phyloP scores from a whole-genome alignment of 345 rosid species.

The Dipteronia sinensis region DNA sequence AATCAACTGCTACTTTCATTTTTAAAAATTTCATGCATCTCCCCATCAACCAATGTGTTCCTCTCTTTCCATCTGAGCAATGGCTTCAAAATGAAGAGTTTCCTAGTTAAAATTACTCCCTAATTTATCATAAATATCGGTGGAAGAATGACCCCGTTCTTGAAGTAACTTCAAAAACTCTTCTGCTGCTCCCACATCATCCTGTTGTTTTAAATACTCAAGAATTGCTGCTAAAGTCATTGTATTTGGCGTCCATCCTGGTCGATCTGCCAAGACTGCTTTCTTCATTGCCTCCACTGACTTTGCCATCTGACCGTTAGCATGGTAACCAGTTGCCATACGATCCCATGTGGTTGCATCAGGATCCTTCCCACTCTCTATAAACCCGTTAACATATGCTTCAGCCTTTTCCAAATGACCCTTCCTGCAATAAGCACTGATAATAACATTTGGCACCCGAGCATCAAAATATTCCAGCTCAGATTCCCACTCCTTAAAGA shows the following conservation, averaged over 20 bases:
- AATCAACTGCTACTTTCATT: slow-evolving; percentile 10
- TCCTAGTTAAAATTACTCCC: background rate
- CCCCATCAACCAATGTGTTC: background rate
- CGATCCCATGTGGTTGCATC: slow-evolving; percentile 40
- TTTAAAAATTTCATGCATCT: background rate
- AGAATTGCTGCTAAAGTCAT: slow-evolving; percentile 43
- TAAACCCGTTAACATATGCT: slow-evolving; percentile 31
- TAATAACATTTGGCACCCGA: slow-evolving; percentile 47
- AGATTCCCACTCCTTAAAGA: slow-evolving; percentile 62
- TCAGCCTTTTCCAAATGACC: slow-evolving; percentile 63
- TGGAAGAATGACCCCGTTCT: slow-evolving; percentile 11
- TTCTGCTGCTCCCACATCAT: slow-evolving; percentile 30
- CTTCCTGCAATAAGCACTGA: slow-evolving; percentile 50
- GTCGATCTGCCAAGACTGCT: slow-evolving; percentile 33
- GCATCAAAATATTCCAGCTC: slow-evolving; percentile 32
- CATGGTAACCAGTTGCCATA: slow-evolving; percentile 44
- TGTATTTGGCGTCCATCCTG: slow-evolving; percentile 37
- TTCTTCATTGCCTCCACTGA: slow-evolving; percentile 47
- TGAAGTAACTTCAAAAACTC: slow-evolving; percentile 20
- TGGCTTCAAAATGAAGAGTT: background rate
- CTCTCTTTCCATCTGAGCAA: slow-evolving; percentile 13
- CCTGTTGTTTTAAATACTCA: slow-evolving; percentile 32
- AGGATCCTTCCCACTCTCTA: slow-evolving; percentile 32
- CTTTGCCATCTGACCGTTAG: slow-evolving; percentile 38
- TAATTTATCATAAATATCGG: background rate